These are phyloP conservation scores for Boletus albobrunnescens DNA, from an alignment of 1,284 basidiomycete genomes.

Conservation along the genomic window DNA sequence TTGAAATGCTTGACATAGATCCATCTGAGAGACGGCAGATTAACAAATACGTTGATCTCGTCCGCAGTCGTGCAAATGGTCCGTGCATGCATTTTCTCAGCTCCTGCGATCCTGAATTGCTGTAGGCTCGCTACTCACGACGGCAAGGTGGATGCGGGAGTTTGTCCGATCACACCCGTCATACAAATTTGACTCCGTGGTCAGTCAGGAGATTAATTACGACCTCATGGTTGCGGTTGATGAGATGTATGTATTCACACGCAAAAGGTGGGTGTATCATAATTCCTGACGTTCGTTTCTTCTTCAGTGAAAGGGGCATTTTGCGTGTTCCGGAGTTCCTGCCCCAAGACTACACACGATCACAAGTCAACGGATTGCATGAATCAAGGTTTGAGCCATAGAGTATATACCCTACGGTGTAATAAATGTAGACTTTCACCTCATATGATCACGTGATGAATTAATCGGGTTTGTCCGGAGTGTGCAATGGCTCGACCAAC, in stretches of 20 bases:
- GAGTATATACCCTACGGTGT: slow-evolving; percentile 8
- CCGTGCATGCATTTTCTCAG: slow-evolving; percentile 22
- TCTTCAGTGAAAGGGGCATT: slow-evolving; percentile 63
- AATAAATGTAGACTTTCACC: too few species aligned
- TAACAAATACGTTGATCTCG: slow-evolving; percentile 73
- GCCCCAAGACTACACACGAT: slow-evolving; percentile 48
- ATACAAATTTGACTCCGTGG: slow-evolving; percentile 89
- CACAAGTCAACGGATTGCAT: slow-evolving; percentile 24
- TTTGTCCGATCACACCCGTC: slow-evolving; percentile 87
- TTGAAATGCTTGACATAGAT: slow-evolving; percentile 84
- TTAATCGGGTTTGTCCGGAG: slow-evolving; percentile 29
- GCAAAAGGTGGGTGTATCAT: neutral
- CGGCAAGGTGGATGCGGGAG: slow-evolving; percentile 90
- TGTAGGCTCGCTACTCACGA: slow-evolving; percentile 78
- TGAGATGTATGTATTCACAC: slow-evolving; percentile 65
- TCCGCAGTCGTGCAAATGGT: slow-evolving; percentile 81
- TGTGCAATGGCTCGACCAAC: neutral
- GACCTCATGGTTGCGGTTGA: slow-evolving; percentile 91
- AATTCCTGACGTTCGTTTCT: slow-evolving; percentile 12
- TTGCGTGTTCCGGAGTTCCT: slow-evolving; percentile 62
- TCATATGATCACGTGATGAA: slow-evolving; percentile 26
- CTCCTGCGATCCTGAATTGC: slow-evolving; percentile 9
- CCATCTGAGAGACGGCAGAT: slow-evolving; percentile 63
- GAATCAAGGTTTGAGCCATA: slow-evolving; percentile 29
- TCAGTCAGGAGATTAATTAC: slow-evolving; percentile 90